Base-by-base conservation (phyloP, 73 alveolate species). In the Stentor roeselii region DNA sequence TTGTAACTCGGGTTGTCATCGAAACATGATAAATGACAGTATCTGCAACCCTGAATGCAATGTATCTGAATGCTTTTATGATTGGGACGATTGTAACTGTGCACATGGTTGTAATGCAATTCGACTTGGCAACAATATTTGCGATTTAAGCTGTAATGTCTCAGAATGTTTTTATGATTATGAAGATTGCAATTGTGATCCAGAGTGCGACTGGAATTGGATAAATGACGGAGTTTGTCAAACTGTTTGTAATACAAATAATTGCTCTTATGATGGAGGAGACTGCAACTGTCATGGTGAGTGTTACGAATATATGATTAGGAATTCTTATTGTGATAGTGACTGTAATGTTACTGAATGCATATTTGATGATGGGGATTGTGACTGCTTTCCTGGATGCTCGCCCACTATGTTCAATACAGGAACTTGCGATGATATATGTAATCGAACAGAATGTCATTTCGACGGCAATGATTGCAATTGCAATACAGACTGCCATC, bases 371-470 rank as follows among this genome's bases (percentile, higher is more conserved):
- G 30, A 11, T 50, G 67, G 67, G 21, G 30, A 11, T 11, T 50
- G 67, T 21, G n/a, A n/a, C n/a, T 67, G 80, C 34, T 36, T 40
- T 30, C 41, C 80, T 27, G 80, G 80, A 67, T 67, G 80, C 41
- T 0, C 2, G 1, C 37, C 37, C 21, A 40, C 21, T 2, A 1
- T 67, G 37, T 34, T 67, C 11, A 21, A 30, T 27, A 67, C 21
- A 1, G 11, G 27, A 0, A 0, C 21, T 21, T 34, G 41, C 14
- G 41, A 67, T 34, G 21, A 6, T 11, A 21, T 11, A 50, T 50
- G 67, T 50, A 50, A 50, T 50, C 6, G 30, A 6, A 6, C 6
- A 50, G 67, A 6, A 50, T 50, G 67, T 50, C 6, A 11, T 6
- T 50, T 50, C 21, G 67, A 50, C 21, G 21, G 21, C 21, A 50